Percentiles rank a stretch among this genome's conserved stretches.
phyloP scores from a whole-genome alignment of 2,329 filamentous ascomycete species.

The Trichoderma guizhouense region DNA sequence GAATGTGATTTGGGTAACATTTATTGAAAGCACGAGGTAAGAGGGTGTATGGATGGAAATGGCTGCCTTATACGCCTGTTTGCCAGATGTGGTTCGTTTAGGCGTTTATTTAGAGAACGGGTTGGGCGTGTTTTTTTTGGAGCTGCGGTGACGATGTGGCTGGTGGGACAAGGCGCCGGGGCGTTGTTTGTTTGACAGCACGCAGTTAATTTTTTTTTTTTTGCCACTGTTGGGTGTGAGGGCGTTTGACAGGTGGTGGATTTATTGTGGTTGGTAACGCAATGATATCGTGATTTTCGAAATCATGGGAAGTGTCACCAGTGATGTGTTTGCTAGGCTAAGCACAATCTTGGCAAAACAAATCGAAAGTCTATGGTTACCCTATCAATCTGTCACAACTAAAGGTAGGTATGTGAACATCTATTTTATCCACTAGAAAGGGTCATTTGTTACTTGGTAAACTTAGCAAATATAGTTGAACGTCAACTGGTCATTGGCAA shows the following conservation, averaged over 20 bases:
- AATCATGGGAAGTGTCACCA: background rate
- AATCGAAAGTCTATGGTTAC: background rate
- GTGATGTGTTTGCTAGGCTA: background rate
- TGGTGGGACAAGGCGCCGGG: background rate
- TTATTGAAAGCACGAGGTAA: background rate
- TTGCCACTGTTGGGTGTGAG: conserved; percentile 1
- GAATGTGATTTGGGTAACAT: background rate
- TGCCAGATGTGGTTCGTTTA: conserved; percentile 1
- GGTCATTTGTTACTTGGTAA: too few relatives aligned
- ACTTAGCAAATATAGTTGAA: too few relatives aligned
- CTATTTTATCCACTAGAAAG: too few relatives aligned
- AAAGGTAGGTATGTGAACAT: too few relatives aligned
- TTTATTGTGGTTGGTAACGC: background rate
- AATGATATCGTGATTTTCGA: background rate
- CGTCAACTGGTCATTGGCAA: too few relatives aligned
- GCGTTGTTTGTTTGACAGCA: background rate
- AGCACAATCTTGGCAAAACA: background rate
- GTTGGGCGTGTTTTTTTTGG: background rate
- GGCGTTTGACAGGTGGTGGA: background rate
- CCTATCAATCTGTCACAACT: too few relatives aligned
- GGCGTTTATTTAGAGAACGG: background rate
- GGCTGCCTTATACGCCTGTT: background rate
- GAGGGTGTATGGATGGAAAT: background rate
- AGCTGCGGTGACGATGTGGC: background rate
- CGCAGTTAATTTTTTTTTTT: background rate